phyloP scores from a whole-genome alignment of 768 basidiomycete genomes.

The Coprinopsis sp. region DNA sequence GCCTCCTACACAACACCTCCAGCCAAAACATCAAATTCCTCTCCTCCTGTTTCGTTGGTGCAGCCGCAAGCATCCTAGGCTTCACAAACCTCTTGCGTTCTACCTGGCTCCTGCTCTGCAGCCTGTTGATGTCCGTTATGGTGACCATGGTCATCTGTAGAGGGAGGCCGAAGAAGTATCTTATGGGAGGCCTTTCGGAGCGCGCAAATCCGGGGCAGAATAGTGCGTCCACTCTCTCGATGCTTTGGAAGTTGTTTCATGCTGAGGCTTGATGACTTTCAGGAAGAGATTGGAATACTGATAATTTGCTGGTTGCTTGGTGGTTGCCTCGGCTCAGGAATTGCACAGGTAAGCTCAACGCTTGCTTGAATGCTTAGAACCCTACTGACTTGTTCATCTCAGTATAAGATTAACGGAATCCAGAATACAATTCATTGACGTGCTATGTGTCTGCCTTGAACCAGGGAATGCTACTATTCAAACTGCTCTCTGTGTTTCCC shows the following conservation, averaged over 20 bases:
- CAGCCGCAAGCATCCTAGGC: conserved; percentile 84
- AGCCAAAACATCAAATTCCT: conserved; percentile 72
- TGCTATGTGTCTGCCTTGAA: too few species aligned
- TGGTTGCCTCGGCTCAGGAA: too few species aligned
- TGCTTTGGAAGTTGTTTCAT: conserved; percentile 92
- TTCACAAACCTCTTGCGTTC: conserved; percentile 84
- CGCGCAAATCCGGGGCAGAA: conserved; percentile 85
- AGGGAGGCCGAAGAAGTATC: conserved; percentile 56
- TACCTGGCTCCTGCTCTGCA: conserved; percentile 65
- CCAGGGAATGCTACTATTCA: too few species aligned
- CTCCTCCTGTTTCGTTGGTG: conserved; percentile 80
- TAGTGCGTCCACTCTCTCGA: conserved; percentile 83
- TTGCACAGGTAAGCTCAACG: too few species aligned
- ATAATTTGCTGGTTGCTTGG: too few species aligned
- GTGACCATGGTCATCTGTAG: conserved; percentile 70
- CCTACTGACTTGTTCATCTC: too few species aligned
- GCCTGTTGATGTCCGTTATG: conserved; percentile 59
- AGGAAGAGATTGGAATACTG: too few species aligned
- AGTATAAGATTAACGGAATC: too few species aligned
- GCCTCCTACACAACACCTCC: conserved; percentile 57
- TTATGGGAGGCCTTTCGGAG: conserved; percentile 59
- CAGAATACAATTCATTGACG: too few species aligned
- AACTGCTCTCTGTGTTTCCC: too few species aligned
- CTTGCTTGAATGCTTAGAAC: too few species aligned
- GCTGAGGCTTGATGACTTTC: too few species aligned